A percentile compares a stretch with the other conserved stretches of the same genome.
These are phyloP conservation scores for Dimocarpus longan DNA, from an alignment of 345 rosid genomes.

Conservation along the genomic window DNA sequence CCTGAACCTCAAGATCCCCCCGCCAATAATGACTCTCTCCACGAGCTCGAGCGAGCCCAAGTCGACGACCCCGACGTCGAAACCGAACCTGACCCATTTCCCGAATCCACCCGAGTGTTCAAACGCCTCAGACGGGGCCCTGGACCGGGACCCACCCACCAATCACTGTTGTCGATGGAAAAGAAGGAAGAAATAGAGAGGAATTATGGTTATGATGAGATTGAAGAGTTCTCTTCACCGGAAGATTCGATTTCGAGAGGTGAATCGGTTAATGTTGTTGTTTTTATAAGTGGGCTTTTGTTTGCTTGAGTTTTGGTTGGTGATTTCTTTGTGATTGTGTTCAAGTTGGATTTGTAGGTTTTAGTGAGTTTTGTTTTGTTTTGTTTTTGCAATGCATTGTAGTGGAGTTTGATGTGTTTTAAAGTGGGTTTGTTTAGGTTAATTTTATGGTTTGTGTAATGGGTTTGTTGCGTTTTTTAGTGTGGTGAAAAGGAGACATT, in stretches of 20 bases:
- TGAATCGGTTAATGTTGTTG: conserved; percentile 13
- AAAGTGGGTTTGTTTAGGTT: background rate
- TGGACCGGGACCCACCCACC: background rate
- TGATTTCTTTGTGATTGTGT: background rate
- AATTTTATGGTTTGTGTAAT: background rate
- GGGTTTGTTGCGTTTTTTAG: background rate
- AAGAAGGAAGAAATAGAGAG: conserved; percentile 23
- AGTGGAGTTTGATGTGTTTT: background rate
- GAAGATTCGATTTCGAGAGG: conserved; percentile 46
- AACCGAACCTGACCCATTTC: conserved; percentile 1
- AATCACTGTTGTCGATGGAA: background rate
- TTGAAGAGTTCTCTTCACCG: conserved; percentile 79
- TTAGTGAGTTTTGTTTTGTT: no score
- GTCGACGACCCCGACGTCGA: conserved; percentile 58
- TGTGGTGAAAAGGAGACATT: no score
- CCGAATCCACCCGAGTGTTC: conserved; percentile 45
- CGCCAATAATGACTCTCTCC: background rate
- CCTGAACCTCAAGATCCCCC: conserved; percentile 22
- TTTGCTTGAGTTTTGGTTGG: background rate
- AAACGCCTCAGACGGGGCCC: conserved; percentile 66
- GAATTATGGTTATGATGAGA: conserved; percentile 59
- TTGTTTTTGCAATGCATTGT: background rate
- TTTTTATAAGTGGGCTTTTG: conserved; percentile 14
- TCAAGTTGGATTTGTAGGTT: no score
- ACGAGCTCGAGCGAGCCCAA: conserved; percentile 21